Base-by-base conservation (phyloP, 768 basidiomycete species). In the Tulasnella sp. region DNA sequence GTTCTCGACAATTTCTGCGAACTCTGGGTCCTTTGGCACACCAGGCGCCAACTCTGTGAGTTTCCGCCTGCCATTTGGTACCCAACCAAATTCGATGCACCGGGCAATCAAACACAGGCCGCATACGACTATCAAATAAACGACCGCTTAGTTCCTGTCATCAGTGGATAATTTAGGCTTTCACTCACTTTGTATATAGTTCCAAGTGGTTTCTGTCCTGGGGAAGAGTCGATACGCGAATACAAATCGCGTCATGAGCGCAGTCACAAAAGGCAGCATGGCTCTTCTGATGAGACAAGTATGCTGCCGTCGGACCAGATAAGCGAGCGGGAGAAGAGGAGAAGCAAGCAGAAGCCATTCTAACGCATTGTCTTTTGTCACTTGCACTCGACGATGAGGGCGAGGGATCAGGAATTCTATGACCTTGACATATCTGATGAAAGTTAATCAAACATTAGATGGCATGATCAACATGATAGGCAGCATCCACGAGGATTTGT, bases 281-380 rank as follows among this genome's bases (percentile, higher is more conserved):
- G 37, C 8, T 42, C 41, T 1, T 15, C 40, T 31, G 44, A 51
- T 4, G 49, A 42, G 24, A 51, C 10, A 16, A 6, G 39, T 40
- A 25, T 40, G 39, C 27, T 40, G 39, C 5, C 39, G 39, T n/a
- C 39, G 39, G 5, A 42, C 27, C 37, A 40, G 20, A 42, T 24
- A 27, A 51, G 49, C 49, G 39, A 51, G 3, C 40, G 49, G 35
- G 44, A 28, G 20, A 40, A 15, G 6, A 51, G 29, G 20, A n/a
- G n/a, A n/a, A n/a, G n/a, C n/a, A n/a, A n/a, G n/a, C n/a, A n/a
- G n/a, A n/a, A n/a, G n/a, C n/a, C n/a, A n/a, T n/a, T n/a, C n/a
- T n/a, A n/a, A n/a, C n/a, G n/a, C n/a, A n/a, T n/a, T n/a, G n/a
- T n/a, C n/a, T n/a, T n/a, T n/a, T n/a, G n/a, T n/a, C n/a, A n/a